A percentile compares a stretch with the other conserved stretches of the same genome.
These are phyloP conservation scores for Auricularia sp. DNA, from an alignment of 768 basidiomycete species.

Conservation along the genomic window DNA sequence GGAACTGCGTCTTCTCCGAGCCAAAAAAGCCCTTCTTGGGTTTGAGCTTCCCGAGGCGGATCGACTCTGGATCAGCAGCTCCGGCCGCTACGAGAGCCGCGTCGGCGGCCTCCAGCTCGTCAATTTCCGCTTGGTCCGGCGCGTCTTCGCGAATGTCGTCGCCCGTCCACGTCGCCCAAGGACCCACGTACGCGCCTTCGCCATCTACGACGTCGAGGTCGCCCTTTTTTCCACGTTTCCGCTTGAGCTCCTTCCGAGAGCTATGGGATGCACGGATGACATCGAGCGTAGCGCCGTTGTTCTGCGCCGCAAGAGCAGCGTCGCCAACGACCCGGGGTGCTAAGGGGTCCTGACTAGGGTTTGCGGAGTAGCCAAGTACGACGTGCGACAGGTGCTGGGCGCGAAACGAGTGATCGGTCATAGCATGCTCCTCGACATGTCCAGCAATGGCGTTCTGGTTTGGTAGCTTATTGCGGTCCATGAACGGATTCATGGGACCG, in stretches of 20 bases:
- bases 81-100: conserved; percentile 16
- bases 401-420: conserved; percentile 87
- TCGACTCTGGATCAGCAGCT: conserved; percentile 49
- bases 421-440: conserved; percentile 94
- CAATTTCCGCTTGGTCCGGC: conserved; percentile 49
- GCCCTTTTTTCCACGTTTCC: conserved; percentile 75
- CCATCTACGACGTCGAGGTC: conserved; percentile 80
- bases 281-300: conserved; percentile 70
- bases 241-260: conserved; percentile 67
- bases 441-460: conserved; percentile 96
- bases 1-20: conserved; percentile 90
- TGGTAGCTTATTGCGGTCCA: conserved; percentile 66
- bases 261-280: conserved; percentile 48
- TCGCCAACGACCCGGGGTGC: conserved; percentile 71
- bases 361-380: conserved; percentile 90
- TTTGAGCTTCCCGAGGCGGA: conserved; percentile 59
- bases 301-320: conserved; percentile 56
- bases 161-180: conserved; percentile 88
- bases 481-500: conserved; percentile 89
- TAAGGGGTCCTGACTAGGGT: conserved; percentile 80
- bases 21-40: conserved; percentile 74
- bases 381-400: conserved; percentile 89
- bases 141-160: conserved; percentile 40
- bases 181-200: conserved; percentile 82
- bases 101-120: conserved; percentile 36